A percentile compares a stretch with the other conserved stretches of the same genome.
Evolutionary conservation across 1,139 yeast genomes (phyloP).

Genomic region (Pichia sp.): DNA sequence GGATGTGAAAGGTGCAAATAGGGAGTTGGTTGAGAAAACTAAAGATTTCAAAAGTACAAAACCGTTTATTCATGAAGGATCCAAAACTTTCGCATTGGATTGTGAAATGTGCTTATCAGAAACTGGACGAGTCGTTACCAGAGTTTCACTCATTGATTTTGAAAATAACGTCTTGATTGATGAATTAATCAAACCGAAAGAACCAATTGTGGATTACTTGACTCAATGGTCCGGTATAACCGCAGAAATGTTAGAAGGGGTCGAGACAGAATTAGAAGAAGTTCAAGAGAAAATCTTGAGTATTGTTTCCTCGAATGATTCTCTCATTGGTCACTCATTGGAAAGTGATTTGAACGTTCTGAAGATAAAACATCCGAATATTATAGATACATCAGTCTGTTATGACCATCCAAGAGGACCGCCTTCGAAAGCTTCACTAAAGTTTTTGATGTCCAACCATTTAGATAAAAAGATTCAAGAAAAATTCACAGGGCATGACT

Average conservation of each 20-base stretch:
- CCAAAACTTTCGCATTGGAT: slow-evolving; percentile 71
- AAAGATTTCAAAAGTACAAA: slow-evolving; percentile 54
- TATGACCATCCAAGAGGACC: slow-evolving; percentile 75
- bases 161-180: slow-evolving; percentile 56
- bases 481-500: slow-evolving; percentile 47
- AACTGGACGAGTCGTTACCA: slow-evolving; percentile 57
- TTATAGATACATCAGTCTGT: slow-evolving; percentile 60
- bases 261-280: slow-evolving; percentile 57
- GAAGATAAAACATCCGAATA: slow-evolving; percentile 49
- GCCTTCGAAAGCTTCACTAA: slow-evolving; percentile 71
- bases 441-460: slow-evolving; percentile 51
- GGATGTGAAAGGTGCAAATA: slow-evolving; percentile 19
- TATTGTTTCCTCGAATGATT: slow-evolving; percentile 42
- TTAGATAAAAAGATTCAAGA: slow-evolving; percentile 41
- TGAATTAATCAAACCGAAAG: slow-evolving; percentile 67
- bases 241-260: slow-evolving; percentile 49
- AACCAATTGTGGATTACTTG: slow-evolving; percentile 65
- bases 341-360: slow-evolving; percentile 60
- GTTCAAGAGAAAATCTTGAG: slow-evolving; percentile 50
- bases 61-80: slow-evolving; percentile 42
- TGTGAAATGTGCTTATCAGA: slow-evolving; percentile 85
- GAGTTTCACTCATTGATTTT: slow-evolving; percentile 68
- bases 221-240: slow-evolving; percentile 88
- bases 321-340: slow-evolving; percentile 65
- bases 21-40: slow-evolving; percentile 11